Percentiles rank a stretch among this genome's conserved stretches.
These are phyloP conservation scores for Platanthera zijinensis DNA, from an alignment of 106 monocot genomes.

Conservation along the genomic window DNA sequence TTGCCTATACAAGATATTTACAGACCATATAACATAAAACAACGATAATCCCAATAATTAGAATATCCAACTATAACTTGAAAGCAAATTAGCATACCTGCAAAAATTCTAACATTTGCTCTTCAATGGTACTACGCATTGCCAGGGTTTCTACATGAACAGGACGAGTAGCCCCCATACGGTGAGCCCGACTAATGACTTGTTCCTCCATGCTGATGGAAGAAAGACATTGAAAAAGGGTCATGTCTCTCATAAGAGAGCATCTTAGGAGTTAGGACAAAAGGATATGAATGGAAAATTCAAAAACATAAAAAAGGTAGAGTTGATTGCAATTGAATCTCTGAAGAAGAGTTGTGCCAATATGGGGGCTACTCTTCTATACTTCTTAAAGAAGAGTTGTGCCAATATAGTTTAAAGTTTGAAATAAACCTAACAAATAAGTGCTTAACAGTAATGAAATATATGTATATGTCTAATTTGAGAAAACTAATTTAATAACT, in stretches of 20 bases:
- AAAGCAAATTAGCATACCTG: slow-evolving; percentile 31
- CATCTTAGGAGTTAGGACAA: background rate
- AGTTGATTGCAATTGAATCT: background rate
- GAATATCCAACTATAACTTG: too few species aligned
- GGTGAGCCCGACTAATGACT: slow-evolving; percentile 96
- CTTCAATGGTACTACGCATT: slow-evolving; percentile 95
- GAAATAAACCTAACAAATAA: background rate
- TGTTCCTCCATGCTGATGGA: slow-evolving; percentile 91
- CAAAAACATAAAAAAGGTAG: background rate
- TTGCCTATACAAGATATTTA: too few species aligned
- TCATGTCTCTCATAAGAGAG: background rate
- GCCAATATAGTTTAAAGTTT: background rate
- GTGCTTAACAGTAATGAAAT: background rate
- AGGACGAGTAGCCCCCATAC: slow-evolving; percentile 97
- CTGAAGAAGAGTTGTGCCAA: too few species aligned
- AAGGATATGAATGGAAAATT: background rate
- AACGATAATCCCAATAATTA: too few species aligned
- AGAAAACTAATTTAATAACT: background rate
- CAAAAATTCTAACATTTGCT: slow-evolving; percentile 88
- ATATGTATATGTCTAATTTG: background rate
- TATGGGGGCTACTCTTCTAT: background rate
- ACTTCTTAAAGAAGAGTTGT: background rate
- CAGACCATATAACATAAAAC: too few species aligned
- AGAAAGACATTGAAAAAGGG: slow-evolving; percentile 1
- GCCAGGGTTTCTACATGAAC: slow-evolving; percentile 86